A percentile compares a stretch with the other conserved stretches of the same genome.
Evolutionary conservation across 129 eudicot species (phyloP).

Genomic region (Chrysanthemum makinoi): DNA sequence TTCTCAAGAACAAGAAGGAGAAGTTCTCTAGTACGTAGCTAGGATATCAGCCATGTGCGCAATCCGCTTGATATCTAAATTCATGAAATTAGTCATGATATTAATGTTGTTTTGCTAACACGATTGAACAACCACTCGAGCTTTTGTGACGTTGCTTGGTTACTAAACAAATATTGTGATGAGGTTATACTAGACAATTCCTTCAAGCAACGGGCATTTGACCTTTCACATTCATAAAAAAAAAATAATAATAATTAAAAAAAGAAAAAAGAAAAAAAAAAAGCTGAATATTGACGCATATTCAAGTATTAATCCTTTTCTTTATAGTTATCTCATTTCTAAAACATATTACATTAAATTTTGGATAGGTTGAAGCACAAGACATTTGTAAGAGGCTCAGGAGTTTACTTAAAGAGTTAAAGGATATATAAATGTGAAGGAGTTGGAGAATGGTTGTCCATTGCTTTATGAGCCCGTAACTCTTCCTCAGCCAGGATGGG

Average conservation of each 20-base stretch:
- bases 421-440: slow-evolving; percentile 24
- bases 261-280: slow-evolving; percentile 7
- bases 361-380: slow-evolving; percentile 31
- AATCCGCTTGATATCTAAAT: slow-evolving; percentile 31
- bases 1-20: slow-evolving; percentile 40
- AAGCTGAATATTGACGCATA: slow-evolving; percentile 22
- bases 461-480: background rate
- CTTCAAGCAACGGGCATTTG: slow-evolving; percentile 30
- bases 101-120: slow-evolving; percentile 33
- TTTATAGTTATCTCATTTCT: background rate
- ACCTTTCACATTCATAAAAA: slow-evolving; percentile 25
- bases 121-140: slow-evolving; percentile 33
- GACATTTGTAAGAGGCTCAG: slow-evolving; percentile 30
- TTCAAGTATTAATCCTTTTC: background rate
- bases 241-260: too few relatives aligned
- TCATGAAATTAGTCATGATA: slow-evolving; percentile 40
- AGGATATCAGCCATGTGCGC: background rate
- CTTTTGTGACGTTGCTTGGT: slow-evolving; percentile 32
- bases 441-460: slow-evolving; percentile 16
- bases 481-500: too few relatives aligned
- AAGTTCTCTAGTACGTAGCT: slow-evolving; percentile 1
- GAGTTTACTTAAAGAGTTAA: slow-evolving; percentile 25
- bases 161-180: slow-evolving; percentile 34
- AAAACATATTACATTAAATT: background rate
- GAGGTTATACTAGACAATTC: slow-evolving; percentile 47